These are phyloP conservation scores for Furcasterigmium sp. DNA, from an alignment of 2,329 filamentous ascomycete genomes.

Conservation along the genomic window DNA sequence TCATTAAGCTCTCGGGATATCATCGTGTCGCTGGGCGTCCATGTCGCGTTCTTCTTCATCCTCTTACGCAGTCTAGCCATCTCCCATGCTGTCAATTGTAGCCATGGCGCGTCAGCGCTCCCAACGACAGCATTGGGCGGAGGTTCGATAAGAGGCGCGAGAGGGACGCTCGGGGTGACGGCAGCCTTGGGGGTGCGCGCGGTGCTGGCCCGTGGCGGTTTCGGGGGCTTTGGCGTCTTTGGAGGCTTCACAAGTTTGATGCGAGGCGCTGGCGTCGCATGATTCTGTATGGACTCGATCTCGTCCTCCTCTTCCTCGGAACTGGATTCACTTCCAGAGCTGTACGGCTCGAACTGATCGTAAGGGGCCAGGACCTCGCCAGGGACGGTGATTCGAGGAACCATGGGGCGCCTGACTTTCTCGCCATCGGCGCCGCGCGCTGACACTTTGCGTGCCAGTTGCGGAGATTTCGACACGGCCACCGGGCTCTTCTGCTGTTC, in stretches of 20 bases:
- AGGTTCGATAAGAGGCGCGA: constrained; percentile 10
- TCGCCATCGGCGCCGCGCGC: constrained; percentile 40
- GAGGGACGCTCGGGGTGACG: constrained; percentile 21
- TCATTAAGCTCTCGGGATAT: constrained; percentile 71
- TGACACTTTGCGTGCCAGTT: constrained; percentile 43
- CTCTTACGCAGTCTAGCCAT: constrained; percentile 68
- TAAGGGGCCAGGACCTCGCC: constrained; percentile 63
- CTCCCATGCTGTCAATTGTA: constrained; percentile 60
- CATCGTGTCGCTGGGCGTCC: constrained; percentile 83
- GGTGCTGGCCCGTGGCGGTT: constrained; percentile 6
- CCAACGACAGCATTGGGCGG: constrained; percentile 47
- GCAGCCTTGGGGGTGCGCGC: constrained; percentile 17
- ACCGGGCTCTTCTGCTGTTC: constrained; percentile 47
- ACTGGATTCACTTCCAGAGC: constrained; percentile 46
- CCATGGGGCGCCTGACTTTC: constrained; percentile 37
- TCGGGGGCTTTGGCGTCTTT: constrained; percentile 35
- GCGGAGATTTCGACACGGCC: constrained; percentile 45
- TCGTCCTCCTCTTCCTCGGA: constrained; percentile 38
- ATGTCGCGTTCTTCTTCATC: constrained; percentile 89
- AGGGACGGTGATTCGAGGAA: constrained; percentile 58
- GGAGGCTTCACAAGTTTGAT: constrained; percentile 44
- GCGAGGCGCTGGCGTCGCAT: constrained; percentile 31
- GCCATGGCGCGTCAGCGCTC: constrained; percentile 58
- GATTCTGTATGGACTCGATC: constrained; percentile 13
- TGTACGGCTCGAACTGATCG: constrained; percentile 57